Evolutionary conservation across 2,329 filamentous ascomycete genomes (phyloP), one percentile per base, ranked within the genome.

Genomic region (Paraphaeosphaeria minitans): DNA sequence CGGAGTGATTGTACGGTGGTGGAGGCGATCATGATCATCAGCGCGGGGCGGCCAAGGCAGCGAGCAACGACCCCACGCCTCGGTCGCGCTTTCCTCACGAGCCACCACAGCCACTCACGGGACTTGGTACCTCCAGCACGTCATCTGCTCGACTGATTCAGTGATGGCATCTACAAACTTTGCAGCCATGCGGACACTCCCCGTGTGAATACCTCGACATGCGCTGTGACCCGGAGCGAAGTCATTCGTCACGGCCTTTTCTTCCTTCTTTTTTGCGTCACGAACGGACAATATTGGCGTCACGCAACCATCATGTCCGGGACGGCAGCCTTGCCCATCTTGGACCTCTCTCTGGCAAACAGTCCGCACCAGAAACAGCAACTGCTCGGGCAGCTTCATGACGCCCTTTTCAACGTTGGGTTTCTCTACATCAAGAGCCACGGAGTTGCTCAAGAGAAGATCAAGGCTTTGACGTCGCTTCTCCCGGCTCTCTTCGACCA

Each of bases 401-500:
- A 78, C 43, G 82, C 83, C 7, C 70, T 85, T 6, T 80, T 81
- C 43, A 73, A 83, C 16, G 74, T 85, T 33, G 83, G 84, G 19
- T 86, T 86, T 59, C 75, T 86, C 4, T 85, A 85, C 62, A 68
- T 86, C 37, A 72, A 74, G 16, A 82, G 84, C 57, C 83, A 85
- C 63, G 77, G 78, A 2, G 78, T 86, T 4, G 70, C 80, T 0
- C 27, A 63, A 1, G 10, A 57, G 1, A 72, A 67, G 2, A 77
- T 82, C 21, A 55, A 70, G 2, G 69, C 73, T n/a, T 70, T 85
- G 14, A 72, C 79, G 1, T 57, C 56, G n/a, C 59, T 59, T 21
- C 55, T 63, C 3, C 53, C 64, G 14, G 49, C 53, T 14, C 56
- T 66, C 4, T 62, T 62, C 46, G 57, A 61, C 16, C 58, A 52